Evolutionary conservation across 2,329 filamentous ascomycete genomes (phyloP), one percentile per base, ranked within the genome.

Genomic region (Epichloe glyceriae): DNA sequence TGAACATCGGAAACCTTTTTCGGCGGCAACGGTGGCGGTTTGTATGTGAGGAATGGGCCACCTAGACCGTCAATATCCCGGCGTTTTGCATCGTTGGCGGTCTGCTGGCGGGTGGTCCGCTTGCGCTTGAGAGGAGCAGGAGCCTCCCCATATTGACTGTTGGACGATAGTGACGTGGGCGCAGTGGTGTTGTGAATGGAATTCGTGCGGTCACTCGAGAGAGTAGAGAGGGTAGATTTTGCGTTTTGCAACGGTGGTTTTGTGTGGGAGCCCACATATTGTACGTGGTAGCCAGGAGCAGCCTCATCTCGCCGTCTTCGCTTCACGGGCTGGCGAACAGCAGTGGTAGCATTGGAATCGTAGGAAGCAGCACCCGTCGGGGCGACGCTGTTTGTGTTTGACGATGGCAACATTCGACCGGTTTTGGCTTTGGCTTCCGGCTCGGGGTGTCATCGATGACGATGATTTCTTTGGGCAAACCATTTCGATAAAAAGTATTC

Each of bases 41-140:
- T 79, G 64, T 97, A 97, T 56, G 80, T 85, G 56, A 82, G 75
- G 62, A 83, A 87, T 19, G 84, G 80, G 64, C 90, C 84, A 22
- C 80, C 79, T 39, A 82, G 74, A 22, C 75, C 75, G 60, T 89
- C 85, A 43, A 85, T 71, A 61, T 93, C 86, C 60, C 85, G 79
- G 57, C 84, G 76, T 65, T 88, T 91, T 50, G 86, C 83, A 65
- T 94, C 87, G 63, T 89, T 87, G 61, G 87, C 85, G 51, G 83
- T 76, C 57, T 90, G 86, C 58, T 90, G 86, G 54, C 88, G 80
- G 43, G 86, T 88, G 22, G 49, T 53, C 15, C 93, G 80, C 70
- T 95, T 96, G 61, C 90, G 80, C 72, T 97, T 97, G 67, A 93
- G 86, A 35, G 89, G 88, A n/a, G 80, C 73, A 49, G 78, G 74